These are phyloP conservation scores for Plasmodium adleri DNA, from an alignment of 169 alveolate genomes.

Conservation along the genomic window DNA sequence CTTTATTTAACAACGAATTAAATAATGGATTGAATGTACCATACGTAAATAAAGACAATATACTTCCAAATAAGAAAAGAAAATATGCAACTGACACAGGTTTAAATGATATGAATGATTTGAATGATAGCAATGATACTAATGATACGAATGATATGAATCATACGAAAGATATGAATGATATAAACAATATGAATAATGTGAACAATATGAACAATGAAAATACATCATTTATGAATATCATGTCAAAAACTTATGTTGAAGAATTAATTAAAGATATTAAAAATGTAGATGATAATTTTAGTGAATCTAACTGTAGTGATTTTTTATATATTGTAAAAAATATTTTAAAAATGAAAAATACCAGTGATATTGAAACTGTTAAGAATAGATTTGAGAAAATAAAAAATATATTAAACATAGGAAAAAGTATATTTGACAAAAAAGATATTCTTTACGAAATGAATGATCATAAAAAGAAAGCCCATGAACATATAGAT, in stretches of 20 bases:
- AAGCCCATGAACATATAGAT: conserved; percentile 37
- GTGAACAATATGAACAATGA: not conserved
- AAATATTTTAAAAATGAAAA: conserved; percentile 55
- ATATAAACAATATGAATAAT: not conserved
- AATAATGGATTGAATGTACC: not conserved
- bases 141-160: not conserved
- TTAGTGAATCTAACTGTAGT: conserved; percentile 27
- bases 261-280: conserved; percentile 68
- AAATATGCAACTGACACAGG: conserved; percentile 5
- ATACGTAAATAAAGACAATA: conserved; percentile 14
- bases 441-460: conserved; percentile 24
- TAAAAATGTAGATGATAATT: conserved; percentile 22
- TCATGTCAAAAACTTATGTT: conserved; percentile 46
- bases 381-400: conserved; percentile 57
- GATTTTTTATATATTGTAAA: conserved; percentile 67
- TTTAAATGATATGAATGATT: not conserved
- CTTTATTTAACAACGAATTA: conserved; percentile 17
- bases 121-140: not conserved
- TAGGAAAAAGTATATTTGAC: conserved; percentile 44
- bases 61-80: conserved; percentile 16
- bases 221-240: conserved; percentile 12
- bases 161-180: not conserved
- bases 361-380: conserved; percentile 8
- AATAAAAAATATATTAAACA: conserved; percentile 31
- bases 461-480: not conserved